Conservation (phyloP, 371 early-diverging fungal genomes). For the Mortierella sp. region DNA sequence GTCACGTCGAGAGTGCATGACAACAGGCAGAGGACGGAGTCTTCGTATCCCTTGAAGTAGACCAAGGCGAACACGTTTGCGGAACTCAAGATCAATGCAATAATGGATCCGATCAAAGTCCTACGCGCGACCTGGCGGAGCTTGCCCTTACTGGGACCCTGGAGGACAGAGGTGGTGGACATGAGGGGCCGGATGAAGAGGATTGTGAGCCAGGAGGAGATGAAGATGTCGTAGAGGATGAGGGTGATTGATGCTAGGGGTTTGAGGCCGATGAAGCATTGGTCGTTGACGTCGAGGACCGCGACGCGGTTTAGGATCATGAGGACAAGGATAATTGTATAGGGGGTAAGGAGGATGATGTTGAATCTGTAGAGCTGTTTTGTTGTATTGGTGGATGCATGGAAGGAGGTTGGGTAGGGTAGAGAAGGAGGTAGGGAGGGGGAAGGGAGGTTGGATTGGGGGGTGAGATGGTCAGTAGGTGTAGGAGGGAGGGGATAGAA, state of each 20-base stretch:
- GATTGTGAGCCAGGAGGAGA: constrained; percentile 41
- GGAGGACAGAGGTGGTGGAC: constrained; percentile 39
- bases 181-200: constrained; percentile 44
- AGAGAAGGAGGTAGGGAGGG: background rate
- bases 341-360: constrained; percentile 60
- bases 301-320: constrained; percentile 60
- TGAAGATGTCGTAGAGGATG: constrained; percentile 51
- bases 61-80: constrained; percentile 61
- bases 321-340: constrained; percentile 57
- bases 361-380: constrained; percentile 59
- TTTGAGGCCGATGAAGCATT: constrained; percentile 65
- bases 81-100: constrained; percentile 56
- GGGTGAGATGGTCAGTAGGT: too few relatives aligned
- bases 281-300: constrained; percentile 56
- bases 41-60: constrained; percentile 43
- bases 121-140: constrained; percentile 63
- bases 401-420: background rate
- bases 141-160: constrained; percentile 50
- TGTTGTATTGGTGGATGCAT: background rate
- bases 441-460: background rate
- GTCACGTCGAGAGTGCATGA: constrained; percentile 45
- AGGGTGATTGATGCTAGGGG: constrained; percentile 64
- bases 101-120: constrained; percentile 59
- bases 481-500: background rate
- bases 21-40: constrained; percentile 58